Base-by-base conservation (phyloP, 2,329 filamentous ascomycete genomes). In the Fusarium pilosicola region DNA sequence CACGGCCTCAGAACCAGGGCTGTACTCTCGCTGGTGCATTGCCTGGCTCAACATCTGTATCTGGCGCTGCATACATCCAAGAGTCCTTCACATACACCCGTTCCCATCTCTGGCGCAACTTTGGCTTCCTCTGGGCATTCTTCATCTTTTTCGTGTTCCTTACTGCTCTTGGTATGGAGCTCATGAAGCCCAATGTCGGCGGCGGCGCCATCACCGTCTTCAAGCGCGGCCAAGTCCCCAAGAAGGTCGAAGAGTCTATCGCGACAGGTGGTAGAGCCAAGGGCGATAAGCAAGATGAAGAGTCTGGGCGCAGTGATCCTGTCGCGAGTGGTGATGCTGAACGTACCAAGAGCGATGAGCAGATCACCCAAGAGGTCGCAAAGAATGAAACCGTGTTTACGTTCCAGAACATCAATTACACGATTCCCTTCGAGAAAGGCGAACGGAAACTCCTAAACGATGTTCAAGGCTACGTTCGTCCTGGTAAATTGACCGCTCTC, bases 381-480 rank as follows among this genome's bases (percentile, higher is more conserved):
- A 89, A 88, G 76, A 92, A 92, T 68, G 89, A 92, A 56, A 86
- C 86, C 0, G 83, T 89, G 7, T 87, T 91, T 58, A 89, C 88
- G 0, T 88, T 87, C 64, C 83, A 84, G 70, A 80, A 87, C 46
- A 82, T 88, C 63, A 85, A 86, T 56, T 88, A 88, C 68, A 86
- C 81, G 0, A 85, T 87, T 5, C 84, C 84, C 17, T 83, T 81
- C 69, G 93, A 94, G 77, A 86, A 86, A 7, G 89, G 93, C 57
- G 83, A 88, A n/a, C 88, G 92, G 26, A 89, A 90, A 55, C 88
- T 96, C 61, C 84, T 96, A 26, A 89, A 95, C 68, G 87, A 94
- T 68, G 91, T 96, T 2, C 91, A 95, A 76, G 94, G 94, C n/a
- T 96, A 92, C 86, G 93, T 96, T 48, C 93, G 94, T 69, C 94